Evolutionary conservation across 352 stramenopile genomes (phyloP).

Genomic region (Phytophthora litchii): DNA sequence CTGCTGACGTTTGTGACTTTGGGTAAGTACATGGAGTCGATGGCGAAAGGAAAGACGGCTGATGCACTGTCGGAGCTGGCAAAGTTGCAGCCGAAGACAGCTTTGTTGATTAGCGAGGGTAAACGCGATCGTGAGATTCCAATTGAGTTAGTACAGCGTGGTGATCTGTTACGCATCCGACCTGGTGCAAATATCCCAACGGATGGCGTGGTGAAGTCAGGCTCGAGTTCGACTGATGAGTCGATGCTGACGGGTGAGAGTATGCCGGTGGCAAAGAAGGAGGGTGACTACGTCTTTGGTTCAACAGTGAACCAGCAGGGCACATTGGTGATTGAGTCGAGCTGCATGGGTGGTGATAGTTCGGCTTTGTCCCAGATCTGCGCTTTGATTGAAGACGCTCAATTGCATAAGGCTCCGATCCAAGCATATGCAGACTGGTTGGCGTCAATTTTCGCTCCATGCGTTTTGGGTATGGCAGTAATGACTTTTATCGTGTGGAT

Average conservation of each 20-base stretch:
- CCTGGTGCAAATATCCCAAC: conserved; percentile 83
- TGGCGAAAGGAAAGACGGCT: conserved; percentile 86
- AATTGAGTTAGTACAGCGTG: conserved; percentile 85
- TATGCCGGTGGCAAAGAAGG: conserved; percentile 84
- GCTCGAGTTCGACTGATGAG: conserved; percentile 74
- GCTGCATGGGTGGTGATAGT: conserved; percentile 72
- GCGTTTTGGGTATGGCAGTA: conserved; percentile 21
- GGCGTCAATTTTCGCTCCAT: conserved; percentile 39
- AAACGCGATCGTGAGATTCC: conserved; percentile 73
- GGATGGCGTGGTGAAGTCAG: conserved; percentile 79
- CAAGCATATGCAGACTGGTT: conserved; percentile 79
- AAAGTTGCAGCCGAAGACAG: conserved; percentile 82
- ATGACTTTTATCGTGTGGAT: conserved; percentile 33
- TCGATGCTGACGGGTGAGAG: conserved; percentile 89
- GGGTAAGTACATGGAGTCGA: conserved; percentile 90
- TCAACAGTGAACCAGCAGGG: conserved; percentile 87
- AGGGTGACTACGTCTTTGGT: conserved; percentile 83
- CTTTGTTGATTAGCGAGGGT: conserved; percentile 58
- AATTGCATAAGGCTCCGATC: conserved; percentile 89
- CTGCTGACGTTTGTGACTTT: conserved; percentile 87
- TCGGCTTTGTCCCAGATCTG: conserved; percentile 79
- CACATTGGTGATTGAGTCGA: conserved; percentile 85
- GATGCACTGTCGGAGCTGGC: conserved; percentile 74
- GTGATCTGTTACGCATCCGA: conserved; percentile 71
- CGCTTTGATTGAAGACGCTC: conserved; percentile 87